phyloP scores from a whole-genome alignment of 2,329 filamentous ascomycete species.

The Monilinia vaccinii-corymbosi region DNA sequence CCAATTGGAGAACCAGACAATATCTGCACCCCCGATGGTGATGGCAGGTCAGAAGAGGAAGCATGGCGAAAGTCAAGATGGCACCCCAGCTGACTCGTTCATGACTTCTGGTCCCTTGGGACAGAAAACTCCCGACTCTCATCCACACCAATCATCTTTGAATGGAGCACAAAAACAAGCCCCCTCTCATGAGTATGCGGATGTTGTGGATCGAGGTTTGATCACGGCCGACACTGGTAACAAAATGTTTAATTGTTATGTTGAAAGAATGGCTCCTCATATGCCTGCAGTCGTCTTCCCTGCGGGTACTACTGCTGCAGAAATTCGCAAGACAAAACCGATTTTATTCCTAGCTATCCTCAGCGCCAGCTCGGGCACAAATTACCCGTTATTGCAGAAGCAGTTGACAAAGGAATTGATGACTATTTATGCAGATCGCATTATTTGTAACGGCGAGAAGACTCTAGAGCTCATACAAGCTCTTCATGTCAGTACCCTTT shows the following conservation, averaged over 20 bases:
- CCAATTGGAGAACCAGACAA: slow-evolving; percentile 19
- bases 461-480: slow-evolving; percentile 43
- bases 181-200: slow-evolving; percentile 28
- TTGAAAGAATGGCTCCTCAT: slow-evolving; percentile 49
- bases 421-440: slow-evolving; percentile 38
- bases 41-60: slow-evolving; percentile 30
- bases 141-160: neutral
- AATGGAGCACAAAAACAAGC: slow-evolving; percentile 7
- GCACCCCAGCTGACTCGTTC: slow-evolving; percentile 5
- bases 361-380: slow-evolving; percentile 49
- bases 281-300: slow-evolving; percentile 55
- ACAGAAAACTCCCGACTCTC: neutral
- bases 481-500: slow-evolving; percentile 39
- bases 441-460: slow-evolving; percentile 41
- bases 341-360: slow-evolving; percentile 63
- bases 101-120: neutral
- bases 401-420: slow-evolving; percentile 40
- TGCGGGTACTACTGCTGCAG: slow-evolving; percentile 41
- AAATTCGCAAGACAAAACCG: slow-evolving; percentile 51
- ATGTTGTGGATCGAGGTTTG: slow-evolving; percentile 48
- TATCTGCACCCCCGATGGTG: slow-evolving; percentile 27
- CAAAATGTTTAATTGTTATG: slow-evolving; percentile 49
- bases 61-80: slow-evolving; percentile 21
- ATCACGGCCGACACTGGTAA: slow-evolving; percentile 46
- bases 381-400: slow-evolving; percentile 35